These are phyloP conservation scores for Phaeosphaeria sp. DNA, from an alignment of 2,329 filamentous ascomycete genomes.

Conservation along the genomic window DNA sequence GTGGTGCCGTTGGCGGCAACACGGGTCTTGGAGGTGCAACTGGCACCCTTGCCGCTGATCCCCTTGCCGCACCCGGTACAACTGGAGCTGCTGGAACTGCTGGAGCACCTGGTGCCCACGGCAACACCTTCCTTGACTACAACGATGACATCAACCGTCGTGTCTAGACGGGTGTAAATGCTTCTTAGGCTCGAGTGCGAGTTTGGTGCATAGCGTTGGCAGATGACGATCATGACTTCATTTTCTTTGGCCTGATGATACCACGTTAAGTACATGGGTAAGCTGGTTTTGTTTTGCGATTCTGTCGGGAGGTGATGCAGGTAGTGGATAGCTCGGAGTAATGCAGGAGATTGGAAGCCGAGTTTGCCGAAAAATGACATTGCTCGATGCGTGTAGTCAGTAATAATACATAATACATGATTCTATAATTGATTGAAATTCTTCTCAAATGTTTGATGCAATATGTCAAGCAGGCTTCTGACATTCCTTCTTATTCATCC, in stretches of 20 bases:
- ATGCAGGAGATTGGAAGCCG: conserved; percentile 9
- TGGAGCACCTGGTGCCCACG: conserved; percentile 13
- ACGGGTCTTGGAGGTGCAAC: conserved; percentile 11
- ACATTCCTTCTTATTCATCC: too few species aligned
- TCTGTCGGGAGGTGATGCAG: too few species aligned
- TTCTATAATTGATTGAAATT: not conserved
- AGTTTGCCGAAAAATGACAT: not conserved
- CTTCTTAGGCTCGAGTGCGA: conserved; percentile 4
- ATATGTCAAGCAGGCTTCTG: too few species aligned
- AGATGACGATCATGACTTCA: conserved; percentile 30
- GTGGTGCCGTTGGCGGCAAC: conserved; percentile 9
- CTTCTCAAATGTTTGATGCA: too few species aligned
- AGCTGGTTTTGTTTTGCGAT: conserved; percentile 15
- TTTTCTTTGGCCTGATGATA: conserved; percentile 39
- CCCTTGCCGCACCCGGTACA: conserved; percentile 18
- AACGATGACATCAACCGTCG: conserved; percentile 54
- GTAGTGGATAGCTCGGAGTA: conserved; percentile 15
- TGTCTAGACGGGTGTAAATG: conserved; percentile 21
- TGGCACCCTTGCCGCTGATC: conserved; percentile 14
- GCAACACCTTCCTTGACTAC: conserved; percentile 37
- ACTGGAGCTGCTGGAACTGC: not conserved
- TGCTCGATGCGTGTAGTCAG: conserved; percentile 5
- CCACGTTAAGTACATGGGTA: conserved; percentile 32
- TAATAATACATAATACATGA: conserved; percentile 6
- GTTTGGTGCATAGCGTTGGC: conserved; percentile 12